A percentile compares a stretch with the other conserved stretches of the same genome.
Evolutionary conservation across 441 rosid species (phyloP).

Genomic region (Brassica balearica): DNA sequence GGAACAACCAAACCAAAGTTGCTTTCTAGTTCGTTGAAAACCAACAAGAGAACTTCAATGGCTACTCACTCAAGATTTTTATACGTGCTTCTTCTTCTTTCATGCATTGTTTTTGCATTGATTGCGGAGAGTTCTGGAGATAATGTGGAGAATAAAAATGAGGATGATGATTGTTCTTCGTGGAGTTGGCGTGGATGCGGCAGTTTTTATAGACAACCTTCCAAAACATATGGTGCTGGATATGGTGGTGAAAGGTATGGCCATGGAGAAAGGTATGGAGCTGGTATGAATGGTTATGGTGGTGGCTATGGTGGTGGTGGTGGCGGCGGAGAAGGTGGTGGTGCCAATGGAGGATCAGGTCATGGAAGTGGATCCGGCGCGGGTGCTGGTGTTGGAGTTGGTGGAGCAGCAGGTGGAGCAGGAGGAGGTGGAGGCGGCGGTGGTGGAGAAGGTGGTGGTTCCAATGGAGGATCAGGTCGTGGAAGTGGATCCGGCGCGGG

Average conservation of each 20-base stretch:
- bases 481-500: conserved; percentile 49
- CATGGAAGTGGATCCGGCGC: conserved; percentile 41
- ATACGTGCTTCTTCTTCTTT: conserved; percentile 31
- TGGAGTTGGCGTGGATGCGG: conserved; percentile 60
- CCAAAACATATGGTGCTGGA: conserved; percentile 23
- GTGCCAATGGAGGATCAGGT: conserved; percentile 44
- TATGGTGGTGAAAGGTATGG: conserved; percentile 31
- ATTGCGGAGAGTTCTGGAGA: conserved; percentile 30
- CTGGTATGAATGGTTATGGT: conserved; percentile 25
- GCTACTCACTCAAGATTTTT: conserved; percentile 21
- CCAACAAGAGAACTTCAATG: conserved; percentile 26
- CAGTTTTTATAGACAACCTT: conserved; percentile 47
- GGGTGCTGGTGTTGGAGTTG: conserved; percentile 41
- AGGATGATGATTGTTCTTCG: conserved; percentile 44
- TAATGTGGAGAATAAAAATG: conserved; percentile 23
- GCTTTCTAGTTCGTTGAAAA: conserved; percentile 33
- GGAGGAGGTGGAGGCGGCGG: conserved; percentile 40
- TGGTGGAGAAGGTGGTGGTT: conserved; percentile 36
- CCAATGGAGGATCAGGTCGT: conserved; percentile 35
- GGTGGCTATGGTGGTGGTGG: conserved; percentile 47
- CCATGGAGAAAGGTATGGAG: conserved; percentile 26
- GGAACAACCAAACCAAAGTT: conserved; percentile 35
- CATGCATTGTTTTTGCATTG: conserved; percentile 39
- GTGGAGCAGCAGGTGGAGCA: conserved; percentile 39
- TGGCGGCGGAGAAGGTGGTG: conserved; percentile 37